These are phyloP conservation scores for Starmerella stellata DNA, from an alignment of 805 yeast genomes.

Conservation along the genomic window DNA sequence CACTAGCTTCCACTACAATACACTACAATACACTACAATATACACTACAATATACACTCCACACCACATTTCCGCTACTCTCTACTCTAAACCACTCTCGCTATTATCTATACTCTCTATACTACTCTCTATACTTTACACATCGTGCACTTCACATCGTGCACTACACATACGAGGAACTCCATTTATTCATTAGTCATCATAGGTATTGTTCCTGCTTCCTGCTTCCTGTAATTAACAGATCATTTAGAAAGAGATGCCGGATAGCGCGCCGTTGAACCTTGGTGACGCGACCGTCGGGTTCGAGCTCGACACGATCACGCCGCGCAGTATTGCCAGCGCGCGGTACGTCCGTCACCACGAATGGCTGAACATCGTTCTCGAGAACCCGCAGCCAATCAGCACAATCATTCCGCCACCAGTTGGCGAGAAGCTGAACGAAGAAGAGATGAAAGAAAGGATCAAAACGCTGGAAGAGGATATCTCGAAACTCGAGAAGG, in stretches of 20 bases:
- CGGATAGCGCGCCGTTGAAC: conserved; percentile 15
- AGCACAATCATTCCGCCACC: conserved; percentile 16
- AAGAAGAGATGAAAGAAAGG: conserved; percentile 11
- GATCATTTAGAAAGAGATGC: too few species aligned
- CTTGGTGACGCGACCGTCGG: conserved; percentile 21
- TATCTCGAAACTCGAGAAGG: conserved; percentile 17
- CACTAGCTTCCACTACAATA: too few species aligned
- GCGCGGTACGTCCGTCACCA: conserved; percentile 28
- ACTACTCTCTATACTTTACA: too few species aligned
- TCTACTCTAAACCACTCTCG: too few species aligned
- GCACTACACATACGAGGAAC: too few species aligned
- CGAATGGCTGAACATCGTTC: conserved; percentile 28
- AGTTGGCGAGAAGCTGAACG: conserved; percentile 4
- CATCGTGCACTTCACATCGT: too few species aligned
- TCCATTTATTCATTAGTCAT: too few species aligned
- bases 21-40: too few species aligned
- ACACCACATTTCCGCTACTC: neutral
- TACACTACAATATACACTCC: neutral
- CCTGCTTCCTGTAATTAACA: too few species aligned
- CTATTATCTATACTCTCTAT: too few species aligned
- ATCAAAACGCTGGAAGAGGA: conserved; percentile 16
- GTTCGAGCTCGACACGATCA: conserved; percentile 27
- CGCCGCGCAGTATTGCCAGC: conserved; percentile 28
- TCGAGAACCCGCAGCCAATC: conserved; percentile 24
- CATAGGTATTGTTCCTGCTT: too few species aligned